Percentiles rank a stretch among this genome's conserved stretches.
These are phyloP conservation scores for Aureobasidium pullulans DNA, from an alignment of 2,329 filamentous ascomycete species.

Conservation along the genomic window DNA sequence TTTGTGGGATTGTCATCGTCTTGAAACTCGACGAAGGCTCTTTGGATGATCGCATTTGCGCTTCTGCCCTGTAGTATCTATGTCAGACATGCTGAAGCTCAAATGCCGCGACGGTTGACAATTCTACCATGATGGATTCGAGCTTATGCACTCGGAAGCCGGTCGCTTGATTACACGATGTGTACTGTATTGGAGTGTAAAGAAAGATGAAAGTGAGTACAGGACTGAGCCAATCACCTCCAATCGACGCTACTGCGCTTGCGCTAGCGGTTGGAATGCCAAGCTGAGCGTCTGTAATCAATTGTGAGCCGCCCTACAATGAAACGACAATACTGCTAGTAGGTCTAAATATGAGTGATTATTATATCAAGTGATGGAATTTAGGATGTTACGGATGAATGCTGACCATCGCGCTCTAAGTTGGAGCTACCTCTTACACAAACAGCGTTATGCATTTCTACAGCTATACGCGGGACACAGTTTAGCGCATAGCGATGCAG, in stretches of 20 bases:
- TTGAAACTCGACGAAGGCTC: constrained; percentile 34
- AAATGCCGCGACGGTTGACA: not conserved
- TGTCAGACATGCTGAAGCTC: not conserved
- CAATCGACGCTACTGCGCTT: not conserved
- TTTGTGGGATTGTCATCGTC: constrained; percentile 36
- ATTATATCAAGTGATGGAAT: too few species aligned
- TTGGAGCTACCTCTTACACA: too few species aligned
- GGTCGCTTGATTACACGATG: not conserved
- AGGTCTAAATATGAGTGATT: not conserved
- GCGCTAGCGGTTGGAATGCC: not conserved
- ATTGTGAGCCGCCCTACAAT: not conserved
- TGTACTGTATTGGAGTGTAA: constrained; percentile 1
- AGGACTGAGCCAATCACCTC: constrained; percentile 3
- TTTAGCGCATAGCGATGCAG: too few species aligned
- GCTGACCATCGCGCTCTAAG: too few species aligned
- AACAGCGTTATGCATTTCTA: too few species aligned
- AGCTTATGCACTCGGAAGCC: not conserved
- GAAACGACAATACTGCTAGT: not conserved
- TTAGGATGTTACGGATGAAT: too few species aligned
- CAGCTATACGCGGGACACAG: too few species aligned
- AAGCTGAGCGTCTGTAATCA: constrained; percentile 3
- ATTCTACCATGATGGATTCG: constrained; percentile 3
- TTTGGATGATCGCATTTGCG: constrained; percentile 36
- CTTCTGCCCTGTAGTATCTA: constrained; percentile 12
- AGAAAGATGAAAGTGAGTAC: not conserved